Percentiles rank a stretch among this genome's conserved stretches.
Evolutionary conservation across 208 protist species (phyloP).

Genomic region (Wallacemonas sp.): DNA sequence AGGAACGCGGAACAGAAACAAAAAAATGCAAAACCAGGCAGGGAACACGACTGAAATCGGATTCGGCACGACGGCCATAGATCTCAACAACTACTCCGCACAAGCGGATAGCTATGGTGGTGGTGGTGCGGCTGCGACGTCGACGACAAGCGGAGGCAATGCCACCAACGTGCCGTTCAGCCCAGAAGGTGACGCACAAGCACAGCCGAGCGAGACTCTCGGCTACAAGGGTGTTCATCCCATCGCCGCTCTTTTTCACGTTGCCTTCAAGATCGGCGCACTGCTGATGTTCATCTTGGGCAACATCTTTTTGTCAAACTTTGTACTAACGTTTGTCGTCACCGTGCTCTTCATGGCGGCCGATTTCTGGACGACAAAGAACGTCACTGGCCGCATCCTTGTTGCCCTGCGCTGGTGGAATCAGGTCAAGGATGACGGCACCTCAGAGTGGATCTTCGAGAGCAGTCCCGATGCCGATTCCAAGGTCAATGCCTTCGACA

Average conservation of each 20-base stretch:
- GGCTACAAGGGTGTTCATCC: slow-evolving; percentile 86
- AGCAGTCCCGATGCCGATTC: slow-evolving; percentile 63
- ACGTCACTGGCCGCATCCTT: slow-evolving; percentile 93
- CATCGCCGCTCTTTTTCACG: slow-evolving; percentile 85
- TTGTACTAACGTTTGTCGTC: slow-evolving; percentile 85
- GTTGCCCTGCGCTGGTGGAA: slow-evolving; percentile 96
- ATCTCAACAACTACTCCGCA: slow-evolving; percentile 6
- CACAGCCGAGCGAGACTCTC: slow-evolving; percentile 16
- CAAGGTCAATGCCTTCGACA: slow-evolving; percentile 78
- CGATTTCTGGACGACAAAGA: slow-evolving; percentile 97
- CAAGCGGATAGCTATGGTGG: background rate
- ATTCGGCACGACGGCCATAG: slow-evolving; percentile 7
- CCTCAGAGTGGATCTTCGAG: slow-evolving; percentile 94
- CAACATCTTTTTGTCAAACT: slow-evolving; percentile 52
- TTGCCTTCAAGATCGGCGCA: slow-evolving; percentile 83
- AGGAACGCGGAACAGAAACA: too few species aligned
- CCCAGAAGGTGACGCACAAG: slow-evolving; percentile 1
- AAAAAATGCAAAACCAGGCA: slow-evolving; percentile 4
- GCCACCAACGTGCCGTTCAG: slow-evolving; percentile 9
- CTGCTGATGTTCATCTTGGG: slow-evolving; percentile 85
- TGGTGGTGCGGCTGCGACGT: too few species aligned
- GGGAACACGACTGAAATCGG: slow-evolving; percentile 6
- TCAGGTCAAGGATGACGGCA: slow-evolving; percentile 92
- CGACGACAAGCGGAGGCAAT: too few species aligned
- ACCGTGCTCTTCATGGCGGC: slow-evolving; percentile 85